Evolutionary conservation across 1,139 yeast species (phyloP), one percentile per base, ranked within the genome.

Genomic region (Saccharomyces hybrid): DNA sequence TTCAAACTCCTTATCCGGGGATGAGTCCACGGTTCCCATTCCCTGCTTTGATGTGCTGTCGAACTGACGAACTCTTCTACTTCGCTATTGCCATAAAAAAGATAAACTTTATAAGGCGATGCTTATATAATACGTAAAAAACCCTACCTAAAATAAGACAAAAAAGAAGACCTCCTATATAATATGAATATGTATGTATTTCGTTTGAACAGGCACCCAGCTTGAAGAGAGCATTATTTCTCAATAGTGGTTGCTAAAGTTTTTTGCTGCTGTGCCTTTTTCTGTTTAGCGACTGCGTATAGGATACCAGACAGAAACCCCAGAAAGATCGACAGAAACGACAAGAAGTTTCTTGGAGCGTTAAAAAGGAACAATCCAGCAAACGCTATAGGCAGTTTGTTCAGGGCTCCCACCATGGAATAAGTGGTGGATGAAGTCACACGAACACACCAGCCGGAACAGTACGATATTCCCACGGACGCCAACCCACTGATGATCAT

Each of bases 181-280:
- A 20, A 1, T 13, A 32, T 32, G 38, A 32, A 32, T 32, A 32
- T 32, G 38, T 13, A 32, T 8, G 31, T 32, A n/a, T 32, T 13
- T 32, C 38, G 14, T 32, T 13, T 13, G 38, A 1, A 32, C 9
- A n/a, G 14, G 38, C 38, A 32, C 38, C 38, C n/a, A n/a, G 4
- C 23, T 32, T 32, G 3, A 3, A 13, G 38, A 32, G 2, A 32
- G 9, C 14, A 3, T 32, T 32, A 32, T 32, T 32, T 32, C 38
- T 32, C 38, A 32, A 5, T 11, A 32, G 38, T 32, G 38, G 38
- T 13, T 32, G 38, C 38, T 13, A 42, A 5, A 23, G 5, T 14
- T n/a, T 58, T 50, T 50, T 58, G 61, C 48, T 64, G 72, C 71
- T 78, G 70, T 58, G 73, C 73, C 73, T 79, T 20, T 3, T 20